A percentile compares a stretch with the other conserved stretches of the same genome.
Evolutionary conservation across 2,329 filamentous ascomycete genomes (phyloP).

Genomic region (Grosmannia serpens): DNA sequence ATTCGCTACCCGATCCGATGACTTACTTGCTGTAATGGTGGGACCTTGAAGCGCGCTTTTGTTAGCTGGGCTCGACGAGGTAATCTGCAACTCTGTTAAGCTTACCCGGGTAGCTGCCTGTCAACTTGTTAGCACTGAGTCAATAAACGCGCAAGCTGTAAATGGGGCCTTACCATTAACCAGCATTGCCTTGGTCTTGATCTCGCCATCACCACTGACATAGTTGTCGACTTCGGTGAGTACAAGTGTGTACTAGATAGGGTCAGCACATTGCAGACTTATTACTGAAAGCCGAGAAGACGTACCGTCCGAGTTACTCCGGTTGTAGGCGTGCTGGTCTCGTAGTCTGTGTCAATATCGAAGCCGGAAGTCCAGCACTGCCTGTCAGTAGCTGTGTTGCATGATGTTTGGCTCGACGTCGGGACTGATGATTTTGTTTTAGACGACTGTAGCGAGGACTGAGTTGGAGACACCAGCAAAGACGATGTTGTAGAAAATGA

Average conservation of each 20-base stretch:
- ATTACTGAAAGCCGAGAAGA: not conserved
- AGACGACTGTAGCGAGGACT: not conserved
- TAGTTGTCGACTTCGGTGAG: conserved; percentile 12
- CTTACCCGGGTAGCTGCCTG: conserved; percentile 5
- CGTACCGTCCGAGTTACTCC: conserved; percentile 8
- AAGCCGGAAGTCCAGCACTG: conserved; percentile 13
- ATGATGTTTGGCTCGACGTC: not conserved
- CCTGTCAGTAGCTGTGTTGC: conserved; percentile 11
- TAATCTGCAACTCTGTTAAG: not conserved
- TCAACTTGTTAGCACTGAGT: not conserved
- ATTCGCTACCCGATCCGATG: not conserved
- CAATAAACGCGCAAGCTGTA: not conserved
- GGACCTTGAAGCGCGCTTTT: not conserved
- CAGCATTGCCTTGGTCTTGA: conserved; percentile 14
- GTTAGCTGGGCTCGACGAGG: not conserved
- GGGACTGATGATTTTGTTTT: not conserved
- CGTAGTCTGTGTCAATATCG: conserved; percentile 14
- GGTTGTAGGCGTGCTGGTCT: conserved; percentile 9
- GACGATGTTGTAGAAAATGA: too few species aligned
- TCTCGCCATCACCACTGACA: conserved; percentile 11
- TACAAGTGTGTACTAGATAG: conserved; percentile 9
- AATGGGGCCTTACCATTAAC: conserved; percentile 10
- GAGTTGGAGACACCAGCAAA: not conserved
- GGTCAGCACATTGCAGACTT: not conserved
- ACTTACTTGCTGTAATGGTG: conserved; percentile 4